These are phyloP conservation scores for Cladosporium sp. DNA, from an alignment of 2,329 filamentous ascomycete species.

Conservation along the genomic window DNA sequence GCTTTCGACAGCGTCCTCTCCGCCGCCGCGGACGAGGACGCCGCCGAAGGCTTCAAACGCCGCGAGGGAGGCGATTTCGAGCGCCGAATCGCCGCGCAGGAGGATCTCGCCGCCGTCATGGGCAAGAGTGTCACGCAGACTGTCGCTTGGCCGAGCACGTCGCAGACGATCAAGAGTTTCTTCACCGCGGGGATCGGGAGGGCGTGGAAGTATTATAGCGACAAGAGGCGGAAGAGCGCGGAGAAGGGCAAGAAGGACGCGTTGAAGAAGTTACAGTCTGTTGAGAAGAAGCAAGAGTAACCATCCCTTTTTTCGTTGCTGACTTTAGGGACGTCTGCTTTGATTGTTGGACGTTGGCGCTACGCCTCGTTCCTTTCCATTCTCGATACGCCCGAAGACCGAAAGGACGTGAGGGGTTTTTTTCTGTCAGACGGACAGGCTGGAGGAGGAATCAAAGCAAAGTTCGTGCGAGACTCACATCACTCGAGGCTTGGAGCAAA, in stretches of 20 bases:
- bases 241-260: slow-evolving; percentile 19
- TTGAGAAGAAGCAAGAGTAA: slow-evolving; percentile 8
- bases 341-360: too few relatives aligned
- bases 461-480: too few relatives aligned
- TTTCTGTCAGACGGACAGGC: too few relatives aligned
- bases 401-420: too few relatives aligned
- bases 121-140: slow-evolving; percentile 77
- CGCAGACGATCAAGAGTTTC: slow-evolving; percentile 78
- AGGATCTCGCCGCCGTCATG: slow-evolving; percentile 65
- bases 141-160: slow-evolving; percentile 85
- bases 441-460: too few relatives aligned
- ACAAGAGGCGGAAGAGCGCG: slow-evolving; percentile 59
- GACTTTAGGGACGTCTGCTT: too few relatives aligned
- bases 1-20: slow-evolving; percentile 85
- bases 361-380: too few relatives aligned
- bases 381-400: too few relatives aligned
- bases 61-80: slow-evolving; percentile 82
- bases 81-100: slow-evolving; percentile 70
- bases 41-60: slow-evolving; percentile 60
- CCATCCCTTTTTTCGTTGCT: too few relatives aligned
- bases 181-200: slow-evolving; percentile 70
- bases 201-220: slow-evolving; percentile 69
- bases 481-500: too few relatives aligned
- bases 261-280: slow-evolving; percentile 2
- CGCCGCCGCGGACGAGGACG: slow-evolving; percentile 64